These are phyloP conservation scores for Backusella tarrabulga DNA, from an alignment of 192 early-diverging fungal genomes.

Conservation along the genomic window DNA sequence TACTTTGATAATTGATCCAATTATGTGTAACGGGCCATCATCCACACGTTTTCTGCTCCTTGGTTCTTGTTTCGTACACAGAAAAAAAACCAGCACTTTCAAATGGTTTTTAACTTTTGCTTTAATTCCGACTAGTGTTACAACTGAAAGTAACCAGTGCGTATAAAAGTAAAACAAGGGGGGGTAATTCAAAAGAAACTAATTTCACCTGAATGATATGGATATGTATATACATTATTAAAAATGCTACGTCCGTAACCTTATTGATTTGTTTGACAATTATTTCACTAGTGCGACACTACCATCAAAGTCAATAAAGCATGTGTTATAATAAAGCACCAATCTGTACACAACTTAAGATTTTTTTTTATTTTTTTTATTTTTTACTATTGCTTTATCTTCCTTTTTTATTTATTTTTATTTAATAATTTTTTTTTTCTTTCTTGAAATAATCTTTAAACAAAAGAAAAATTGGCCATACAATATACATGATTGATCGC, in stretches of 20 bases:
- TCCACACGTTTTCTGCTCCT: neutral
- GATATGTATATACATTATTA: neutral
- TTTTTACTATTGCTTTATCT: neutral
- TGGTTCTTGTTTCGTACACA: neutral
- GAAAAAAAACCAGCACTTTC: neutral
- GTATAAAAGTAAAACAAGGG: neutral
- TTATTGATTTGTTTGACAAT: constrained; percentile 7
- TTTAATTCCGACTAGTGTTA: neutral
- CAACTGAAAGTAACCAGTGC: neutral
- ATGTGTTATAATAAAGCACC: constrained; percentile 9
- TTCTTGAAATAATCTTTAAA: neutral
- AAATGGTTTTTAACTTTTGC: neutral
- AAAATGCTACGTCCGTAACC: neutral
- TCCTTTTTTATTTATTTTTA: neutral
- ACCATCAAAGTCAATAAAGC: constrained; percentile 17
- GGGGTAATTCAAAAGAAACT: neutral
- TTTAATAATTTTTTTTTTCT: neutral
- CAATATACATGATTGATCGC: neutral
- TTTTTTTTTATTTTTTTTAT: neutral
- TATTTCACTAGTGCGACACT: neutral
- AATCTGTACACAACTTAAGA: neutral
- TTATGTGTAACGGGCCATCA: neutral
- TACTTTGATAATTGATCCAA: neutral
- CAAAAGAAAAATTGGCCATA: neutral
- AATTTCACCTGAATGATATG: neutral